Conservation (phyloP, 1,284 basidiomycete species). For the Marasmius oreades region DNA sequence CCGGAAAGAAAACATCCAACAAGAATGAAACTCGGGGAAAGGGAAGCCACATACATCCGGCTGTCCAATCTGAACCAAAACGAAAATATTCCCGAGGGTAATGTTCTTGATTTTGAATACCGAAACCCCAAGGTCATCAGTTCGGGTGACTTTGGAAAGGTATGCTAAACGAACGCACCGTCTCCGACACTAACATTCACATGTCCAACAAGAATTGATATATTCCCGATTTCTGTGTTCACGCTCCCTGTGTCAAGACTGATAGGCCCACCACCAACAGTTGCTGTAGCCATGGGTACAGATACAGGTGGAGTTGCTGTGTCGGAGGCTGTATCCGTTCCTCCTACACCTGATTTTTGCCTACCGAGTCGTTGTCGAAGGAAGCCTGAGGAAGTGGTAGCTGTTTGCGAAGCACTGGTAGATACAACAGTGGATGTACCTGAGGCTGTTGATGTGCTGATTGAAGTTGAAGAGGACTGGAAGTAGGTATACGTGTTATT, state of each 20-base stretch:
- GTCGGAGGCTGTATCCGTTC: background rate
- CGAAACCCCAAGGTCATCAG: no score
- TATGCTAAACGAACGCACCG: constrained; percentile 9
- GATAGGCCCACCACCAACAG: constrained; percentile 15
- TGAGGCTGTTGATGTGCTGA: constrained; percentile 12
- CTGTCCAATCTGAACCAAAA: constrained; percentile 21
- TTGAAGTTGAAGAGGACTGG: constrained; percentile 14
- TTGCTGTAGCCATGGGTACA: constrained; percentile 12
- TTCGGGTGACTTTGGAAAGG: background rate
- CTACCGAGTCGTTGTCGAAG: constrained; percentile 14
- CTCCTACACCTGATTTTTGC: constrained; percentile 8
- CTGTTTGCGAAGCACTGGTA: constrained; percentile 12
- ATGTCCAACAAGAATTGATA: constrained; percentile 18
- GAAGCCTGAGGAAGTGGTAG: constrained; percentile 8
- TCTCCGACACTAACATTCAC: constrained; percentile 18
- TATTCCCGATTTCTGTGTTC: constrained; percentile 19
- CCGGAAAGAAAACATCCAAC: background rate
- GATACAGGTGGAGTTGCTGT: constrained; percentile 10
- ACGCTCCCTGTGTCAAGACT: constrained; percentile 16
- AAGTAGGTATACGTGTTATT: constrained; percentile 10
- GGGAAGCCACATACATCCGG: constrained; percentile 13
- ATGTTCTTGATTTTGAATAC: constrained; percentile 18
- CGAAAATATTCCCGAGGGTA: constrained; percentile 18
- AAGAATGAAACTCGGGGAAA: no score
- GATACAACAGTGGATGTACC: constrained; percentile 8